Conservation (phyloP, 306 rosid genomes). For the Arachis hypogaea region DNA sequence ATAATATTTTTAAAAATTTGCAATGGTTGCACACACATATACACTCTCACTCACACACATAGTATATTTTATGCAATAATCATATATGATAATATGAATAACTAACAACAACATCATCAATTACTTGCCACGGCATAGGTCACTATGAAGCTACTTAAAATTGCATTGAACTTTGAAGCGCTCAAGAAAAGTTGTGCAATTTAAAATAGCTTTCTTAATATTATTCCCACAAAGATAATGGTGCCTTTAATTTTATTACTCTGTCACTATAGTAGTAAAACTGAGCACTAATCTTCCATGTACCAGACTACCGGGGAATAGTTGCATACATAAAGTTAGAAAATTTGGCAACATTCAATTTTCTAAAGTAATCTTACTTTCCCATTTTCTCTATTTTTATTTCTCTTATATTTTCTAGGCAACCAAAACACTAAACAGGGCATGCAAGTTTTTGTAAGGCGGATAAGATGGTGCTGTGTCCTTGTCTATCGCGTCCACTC, state of each 20-base stretch:
- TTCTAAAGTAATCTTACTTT: slow-evolving; percentile 6
- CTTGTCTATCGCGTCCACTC: slow-evolving; percentile 50
- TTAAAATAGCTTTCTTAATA: slow-evolving; percentile 20
- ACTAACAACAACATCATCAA: slow-evolving; percentile 6
- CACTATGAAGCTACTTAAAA: slow-evolving; percentile 53
- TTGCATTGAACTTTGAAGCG: slow-evolving; percentile 51
- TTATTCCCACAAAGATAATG: slow-evolving; percentile 42
- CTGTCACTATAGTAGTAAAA: slow-evolving; percentile 19
- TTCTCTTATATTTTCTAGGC: slow-evolving; percentile 38
- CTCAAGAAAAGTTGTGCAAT: slow-evolving; percentile 52
- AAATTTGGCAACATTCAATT: slow-evolving; percentile 6
- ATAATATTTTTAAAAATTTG: no score
- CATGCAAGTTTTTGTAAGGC: slow-evolving; percentile 35
- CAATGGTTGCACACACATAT: slow-evolving; percentile 38
- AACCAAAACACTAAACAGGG: slow-evolving; percentile 46
- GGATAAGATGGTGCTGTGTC: slow-evolving; percentile 58
- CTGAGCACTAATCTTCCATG: slow-evolving; percentile 4
- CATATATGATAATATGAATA: slow-evolving; percentile 6
- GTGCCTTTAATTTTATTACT: slow-evolving; percentile 17
- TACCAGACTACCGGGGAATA: not conserved
- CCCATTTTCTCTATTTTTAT: not conserved
- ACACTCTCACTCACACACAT: slow-evolving; percentile 15
- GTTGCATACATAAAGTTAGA: slow-evolving; percentile 17
- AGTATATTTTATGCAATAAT: slow-evolving; percentile 28
- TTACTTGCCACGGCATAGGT: slow-evolving; percentile 44